Evolutionary conservation across 306 rosid species (phyloP).

Genomic region (Arachis hypogaea): DNA sequence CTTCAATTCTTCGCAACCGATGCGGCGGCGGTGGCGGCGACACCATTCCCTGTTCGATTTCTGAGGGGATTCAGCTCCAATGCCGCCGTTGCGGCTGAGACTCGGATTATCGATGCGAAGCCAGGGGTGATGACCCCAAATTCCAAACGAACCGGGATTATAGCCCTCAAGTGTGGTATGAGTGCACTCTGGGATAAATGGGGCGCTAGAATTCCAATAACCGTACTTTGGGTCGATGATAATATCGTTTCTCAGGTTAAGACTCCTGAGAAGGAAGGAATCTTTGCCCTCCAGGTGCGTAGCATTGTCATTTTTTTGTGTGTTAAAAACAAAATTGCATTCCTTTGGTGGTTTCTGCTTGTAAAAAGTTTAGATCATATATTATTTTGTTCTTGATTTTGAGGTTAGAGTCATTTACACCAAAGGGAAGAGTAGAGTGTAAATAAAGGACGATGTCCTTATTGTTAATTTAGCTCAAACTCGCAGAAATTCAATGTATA

Average conservation of each 20-base stretch:
- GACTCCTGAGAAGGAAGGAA: slow-evolving; percentile 80
- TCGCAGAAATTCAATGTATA: background rate
- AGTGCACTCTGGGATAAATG: slow-evolving; percentile 94
- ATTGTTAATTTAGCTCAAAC: slow-evolving; percentile 1
- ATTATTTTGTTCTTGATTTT: background rate
- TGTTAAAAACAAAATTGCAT: background rate
- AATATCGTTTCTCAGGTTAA: slow-evolving; percentile 94
- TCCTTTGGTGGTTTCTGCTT: background rate
- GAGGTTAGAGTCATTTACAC: background rate
- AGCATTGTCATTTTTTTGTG: background rate
- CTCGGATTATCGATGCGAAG: slow-evolving; percentile 56
- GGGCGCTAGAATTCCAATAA: slow-evolving; percentile 89
- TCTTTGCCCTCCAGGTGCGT: slow-evolving; percentile 76
- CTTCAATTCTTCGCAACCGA: slow-evolving; percentile 46
- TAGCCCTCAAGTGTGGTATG: slow-evolving; percentile 97
- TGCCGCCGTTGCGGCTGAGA: slow-evolving; percentile 29
- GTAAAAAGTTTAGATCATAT: background rate
- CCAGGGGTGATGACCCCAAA: slow-evolving; percentile 56
- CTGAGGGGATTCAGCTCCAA: slow-evolving; percentile 55
- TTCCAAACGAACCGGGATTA: slow-evolving; percentile 80
- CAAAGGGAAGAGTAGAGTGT: background rate
- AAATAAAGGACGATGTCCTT: background rate
- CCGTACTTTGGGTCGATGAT: slow-evolving; percentile 91
- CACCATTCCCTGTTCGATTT: slow-evolving; percentile 1
- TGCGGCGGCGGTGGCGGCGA: slow-evolving; percentile 13